phyloP scores from a whole-genome alignment of 306 rosid species.

The Dryas octopetala region DNA sequence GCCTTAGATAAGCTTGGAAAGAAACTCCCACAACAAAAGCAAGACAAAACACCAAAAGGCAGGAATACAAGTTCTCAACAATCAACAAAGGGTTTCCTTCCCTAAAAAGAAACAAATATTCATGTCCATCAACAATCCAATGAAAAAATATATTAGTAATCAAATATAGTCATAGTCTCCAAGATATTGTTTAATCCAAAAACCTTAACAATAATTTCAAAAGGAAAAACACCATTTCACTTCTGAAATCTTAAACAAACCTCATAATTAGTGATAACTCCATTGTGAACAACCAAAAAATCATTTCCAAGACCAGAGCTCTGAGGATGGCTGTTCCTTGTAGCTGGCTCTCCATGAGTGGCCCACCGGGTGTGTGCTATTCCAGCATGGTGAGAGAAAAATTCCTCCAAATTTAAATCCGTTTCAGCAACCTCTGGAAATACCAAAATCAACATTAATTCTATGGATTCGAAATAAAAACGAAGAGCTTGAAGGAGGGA shows the following conservation, averaged over 20 bases:
- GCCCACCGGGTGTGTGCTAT: conserved; percentile 99
- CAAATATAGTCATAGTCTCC: background rate
- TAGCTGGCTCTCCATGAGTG: conserved; percentile 96
- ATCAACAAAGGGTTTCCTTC: background rate
- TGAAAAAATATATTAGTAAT: background rate
- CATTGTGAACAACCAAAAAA: conserved; percentile 92
- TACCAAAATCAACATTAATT: conserved; percentile 8
- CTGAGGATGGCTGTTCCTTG: conserved; percentile 93
- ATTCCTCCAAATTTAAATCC: conserved; percentile 68
- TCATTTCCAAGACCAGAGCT: conserved; percentile 74
- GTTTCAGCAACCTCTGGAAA: conserved; percentile 63
- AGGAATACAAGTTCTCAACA: background rate
- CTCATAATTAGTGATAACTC: conserved; percentile 87
- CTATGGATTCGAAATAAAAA: background rate
- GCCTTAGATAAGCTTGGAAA: background rate
- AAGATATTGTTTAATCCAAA: background rate
- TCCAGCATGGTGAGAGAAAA: conserved; percentile 69
- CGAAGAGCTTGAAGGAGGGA: background rate
- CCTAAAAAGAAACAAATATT: background rate
- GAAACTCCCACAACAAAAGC: background rate
- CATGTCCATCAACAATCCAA: background rate
- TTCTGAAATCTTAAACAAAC: conserved; percentile 34
- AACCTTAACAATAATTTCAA: background rate
- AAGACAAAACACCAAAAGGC: background rate
- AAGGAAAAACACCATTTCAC: background rate